Evolutionary conservation across 768 basidiomycete genomes (phyloP).

Genomic region (Rhizopogon sp.): DNA sequence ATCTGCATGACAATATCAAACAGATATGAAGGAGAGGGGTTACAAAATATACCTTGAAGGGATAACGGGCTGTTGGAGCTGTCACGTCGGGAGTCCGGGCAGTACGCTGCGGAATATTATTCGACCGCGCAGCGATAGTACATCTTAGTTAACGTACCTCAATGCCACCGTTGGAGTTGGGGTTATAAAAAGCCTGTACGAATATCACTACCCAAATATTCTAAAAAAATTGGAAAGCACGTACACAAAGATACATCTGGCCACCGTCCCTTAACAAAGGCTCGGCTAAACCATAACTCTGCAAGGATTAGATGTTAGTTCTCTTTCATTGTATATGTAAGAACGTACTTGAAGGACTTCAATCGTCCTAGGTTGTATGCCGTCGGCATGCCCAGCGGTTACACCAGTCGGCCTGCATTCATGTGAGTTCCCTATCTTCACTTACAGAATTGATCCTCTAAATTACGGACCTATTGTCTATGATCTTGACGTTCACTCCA

Average conservation of each 20-base stretch:
- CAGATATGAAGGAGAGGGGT: neutral
- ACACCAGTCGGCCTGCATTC: conserved; percentile 33
- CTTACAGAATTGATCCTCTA: too few relatives aligned
- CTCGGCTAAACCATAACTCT: conserved; percentile 79
- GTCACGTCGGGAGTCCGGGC: conserved; percentile 59
- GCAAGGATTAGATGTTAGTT: neutral
- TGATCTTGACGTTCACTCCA: conserved; percentile 41
- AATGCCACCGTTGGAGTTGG: conserved; percentile 53
- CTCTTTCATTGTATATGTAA: neutral
- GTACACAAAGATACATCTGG: conserved; percentile 65
- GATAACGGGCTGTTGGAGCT: conserved; percentile 60
- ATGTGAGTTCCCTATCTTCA: neutral
- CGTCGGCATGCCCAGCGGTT: conserved; percentile 48
- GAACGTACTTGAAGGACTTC: conserved; percentile 45
- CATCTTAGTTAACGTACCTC: conserved; percentile 33
- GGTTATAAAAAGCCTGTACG: conserved; percentile 70
- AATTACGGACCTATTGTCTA: conserved; percentile 38
- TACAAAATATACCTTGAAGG: conserved; percentile 50
- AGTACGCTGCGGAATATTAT: conserved; percentile 41
- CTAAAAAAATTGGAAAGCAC: conserved; percentile 13
- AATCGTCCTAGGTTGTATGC: conserved; percentile 50
- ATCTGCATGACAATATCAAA: conserved; percentile 14
- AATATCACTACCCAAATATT: neutral
- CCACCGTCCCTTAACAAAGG: conserved; percentile 57
- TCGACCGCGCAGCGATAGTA: neutral